Evolutionary conservation across 805 yeast species (phyloP), one percentile per base, ranked within the genome.

Genomic region (Diddensiella santjacobensis): DNA sequence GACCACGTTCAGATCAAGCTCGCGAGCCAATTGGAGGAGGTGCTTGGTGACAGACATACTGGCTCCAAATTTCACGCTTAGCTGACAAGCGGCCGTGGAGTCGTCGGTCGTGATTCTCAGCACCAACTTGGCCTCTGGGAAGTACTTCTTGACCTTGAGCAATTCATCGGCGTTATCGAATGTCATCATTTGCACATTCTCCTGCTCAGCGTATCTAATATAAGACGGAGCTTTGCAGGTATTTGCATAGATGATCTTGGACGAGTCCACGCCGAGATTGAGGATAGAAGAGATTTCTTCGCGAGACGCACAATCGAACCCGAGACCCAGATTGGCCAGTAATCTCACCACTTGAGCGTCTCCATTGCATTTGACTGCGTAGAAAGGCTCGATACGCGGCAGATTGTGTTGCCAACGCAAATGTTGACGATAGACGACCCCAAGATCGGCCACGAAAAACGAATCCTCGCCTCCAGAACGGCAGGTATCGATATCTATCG

Each of bases 321-420:
- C 83, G 45, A 81, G 75, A 22, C 93, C 95, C 54, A 82, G 66
- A 2, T 68, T 52, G 2, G 79, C 80, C 56, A 91, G 73, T 23
- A 75, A 65, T 42, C 69, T 62, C 54, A 91, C 64, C 10, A 91
- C 80, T 47, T 69, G 69, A 4, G 69, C 58, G 62, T 88, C 82
- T 33, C 89, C 84, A 71, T 91, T 91, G 71, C 98, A 91, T 69
- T 91, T 91, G 57, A 91, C 93, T 17, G 99, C 99, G 67, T 90
- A 91, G 62, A 77, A 83, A n/a, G 97, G 96, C 48, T 78, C 76
- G 31, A 91, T 83, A 39, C 81, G 71, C 18, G 96, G 96, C 59
- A 91, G 72, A 35, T 71, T 64, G 19, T 56, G 44, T 23, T 64
- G 61, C 97, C 98, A 91, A 36, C 78, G 70, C n/a, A 66, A 53